Base-by-base conservation (phyloP, 2,329 filamentous ascomycete genomes). In the Helminthosporium solani region DNA sequence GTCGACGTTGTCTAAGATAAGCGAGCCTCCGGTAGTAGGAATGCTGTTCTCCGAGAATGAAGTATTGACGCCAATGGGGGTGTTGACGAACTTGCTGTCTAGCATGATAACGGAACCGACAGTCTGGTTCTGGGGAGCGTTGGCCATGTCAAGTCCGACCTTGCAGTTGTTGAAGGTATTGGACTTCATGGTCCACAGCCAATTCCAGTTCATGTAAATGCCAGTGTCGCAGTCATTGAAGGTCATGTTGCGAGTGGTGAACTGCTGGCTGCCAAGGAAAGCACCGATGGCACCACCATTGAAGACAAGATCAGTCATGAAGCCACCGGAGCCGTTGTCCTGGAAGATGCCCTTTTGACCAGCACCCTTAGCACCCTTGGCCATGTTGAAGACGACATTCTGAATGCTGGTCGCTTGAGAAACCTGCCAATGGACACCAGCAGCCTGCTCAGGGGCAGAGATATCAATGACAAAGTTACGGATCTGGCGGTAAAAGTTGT, bases 1-100 rank as follows among this genome's bases (percentile, higher is more conserved):
- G 72, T 96, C 90, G 27, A 95, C 88, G 57, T 96, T 96, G 73
- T 96, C 88, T 9, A 97, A 71, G 56, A 96, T 80, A 36, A 96
- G 79, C 12, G 88, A 89, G 50, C 88, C 89, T 63, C 90, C 92
- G 58, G 87, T 88, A 45, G 78, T 73, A 18, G 83, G 78, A 46
- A 84, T 78, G 44, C 80, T 83, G 57, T 80, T 78, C 73, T 86
- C 88, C 8, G 84, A 78, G 46, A 88, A 96, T 1, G 86, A 82
- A 20, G 90, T 92, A 58, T 82, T 82, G 61, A 96, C 78, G 56
- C 88, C 92, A 44, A 89, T 80, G 1, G 80, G 80, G 1, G 88
- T 92, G 72, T 88, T 86, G 54, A 77, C 80, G 61, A 96, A 83
- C 56, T 78, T 83, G 74, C 86, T 91, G 75, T 97, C 92, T 43